Evolutionary conservation across 768 basidiomycete genomes (phyloP).

Genomic region (Boletus patriciae): DNA sequence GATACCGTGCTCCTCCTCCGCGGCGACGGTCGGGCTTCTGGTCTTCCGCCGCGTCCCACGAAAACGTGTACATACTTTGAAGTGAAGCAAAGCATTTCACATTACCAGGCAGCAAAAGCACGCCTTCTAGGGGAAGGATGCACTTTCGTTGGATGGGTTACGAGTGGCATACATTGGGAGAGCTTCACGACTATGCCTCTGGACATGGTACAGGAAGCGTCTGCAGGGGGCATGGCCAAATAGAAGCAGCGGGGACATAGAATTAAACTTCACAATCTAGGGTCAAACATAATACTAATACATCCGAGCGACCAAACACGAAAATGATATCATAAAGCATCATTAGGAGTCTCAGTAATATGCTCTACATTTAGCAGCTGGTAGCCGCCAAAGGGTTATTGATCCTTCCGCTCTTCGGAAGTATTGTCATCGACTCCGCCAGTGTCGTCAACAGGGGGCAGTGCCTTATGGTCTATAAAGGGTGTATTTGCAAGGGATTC

Average conservation of each 20-base stretch:
- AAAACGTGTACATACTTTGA: constrained; percentile 43
- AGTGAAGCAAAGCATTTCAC: constrained; percentile 41
- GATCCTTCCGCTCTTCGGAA: constrained; percentile 30
- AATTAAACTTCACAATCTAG: constrained; percentile 4
- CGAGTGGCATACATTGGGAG: constrained; percentile 54
- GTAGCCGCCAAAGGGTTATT: constrained; percentile 18
- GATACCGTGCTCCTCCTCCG: constrained; percentile 22
- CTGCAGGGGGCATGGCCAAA: no score
- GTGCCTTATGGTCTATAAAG: constrained; percentile 20
- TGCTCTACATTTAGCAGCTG: constrained; percentile 8
- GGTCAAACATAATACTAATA: constrained; percentile 12
- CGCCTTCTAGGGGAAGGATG: constrained; percentile 44
- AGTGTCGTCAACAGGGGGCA: constrained; percentile 24
- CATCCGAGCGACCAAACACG: constrained; percentile 8
- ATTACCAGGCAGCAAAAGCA: constrained; percentile 54
- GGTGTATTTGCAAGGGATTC: constrained; percentile 41
- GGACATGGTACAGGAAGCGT: constrained; percentile 2
- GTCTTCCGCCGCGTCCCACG: constrained; percentile 15
- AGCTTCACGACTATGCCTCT: constrained; percentile 37
- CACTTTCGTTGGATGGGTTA: constrained; percentile 64
- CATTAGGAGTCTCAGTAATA: constrained; percentile 11
- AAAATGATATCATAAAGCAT: constrained; percentile 15
- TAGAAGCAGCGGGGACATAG: neutral
- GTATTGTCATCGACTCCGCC: constrained; percentile 9
- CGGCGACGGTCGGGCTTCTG: neutral